Conservation (phyloP, 768 basidiomycete genomes). For the Strobilomyces dryophilus region DNA sequence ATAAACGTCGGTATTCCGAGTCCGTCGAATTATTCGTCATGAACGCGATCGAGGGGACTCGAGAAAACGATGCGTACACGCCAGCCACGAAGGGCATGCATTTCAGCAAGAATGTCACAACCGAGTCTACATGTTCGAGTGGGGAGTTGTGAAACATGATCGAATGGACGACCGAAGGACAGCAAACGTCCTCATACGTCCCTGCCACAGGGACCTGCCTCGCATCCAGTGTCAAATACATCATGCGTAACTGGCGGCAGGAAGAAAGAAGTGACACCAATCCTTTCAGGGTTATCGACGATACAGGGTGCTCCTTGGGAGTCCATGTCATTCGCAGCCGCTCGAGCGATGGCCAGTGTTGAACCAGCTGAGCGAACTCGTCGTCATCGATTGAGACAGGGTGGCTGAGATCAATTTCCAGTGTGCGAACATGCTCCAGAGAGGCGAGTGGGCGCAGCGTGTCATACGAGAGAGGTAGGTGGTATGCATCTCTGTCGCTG, state of each 20-base stretch:
- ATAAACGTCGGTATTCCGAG: neutral
- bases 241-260: neutral
- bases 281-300: neutral
- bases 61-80: neutral
- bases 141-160: neutral
- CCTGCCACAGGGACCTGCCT: neutral
- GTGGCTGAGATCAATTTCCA: neutral
- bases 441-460: neutral
- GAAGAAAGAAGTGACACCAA: neutral
- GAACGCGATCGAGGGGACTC: too few relatives aligned
- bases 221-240: neutral
- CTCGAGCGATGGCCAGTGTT: conserved; percentile 1
- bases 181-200: neutral
- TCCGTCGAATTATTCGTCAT: too few relatives aligned
- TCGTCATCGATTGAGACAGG: neutral
- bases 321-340: neutral
- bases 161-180: neutral
- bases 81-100: neutral
- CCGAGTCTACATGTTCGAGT: neutral
- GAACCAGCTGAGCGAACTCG: neutral
- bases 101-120: neutral
- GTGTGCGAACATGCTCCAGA: conserved; percentile 1
- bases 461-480: neutral
- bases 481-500: neutral
- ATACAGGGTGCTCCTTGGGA: too few relatives aligned